These are phyloP conservation scores for Theileria luwenshuni DNA, from an alignment of 169 alveolate genomes.

Conservation along the genomic window DNA sequence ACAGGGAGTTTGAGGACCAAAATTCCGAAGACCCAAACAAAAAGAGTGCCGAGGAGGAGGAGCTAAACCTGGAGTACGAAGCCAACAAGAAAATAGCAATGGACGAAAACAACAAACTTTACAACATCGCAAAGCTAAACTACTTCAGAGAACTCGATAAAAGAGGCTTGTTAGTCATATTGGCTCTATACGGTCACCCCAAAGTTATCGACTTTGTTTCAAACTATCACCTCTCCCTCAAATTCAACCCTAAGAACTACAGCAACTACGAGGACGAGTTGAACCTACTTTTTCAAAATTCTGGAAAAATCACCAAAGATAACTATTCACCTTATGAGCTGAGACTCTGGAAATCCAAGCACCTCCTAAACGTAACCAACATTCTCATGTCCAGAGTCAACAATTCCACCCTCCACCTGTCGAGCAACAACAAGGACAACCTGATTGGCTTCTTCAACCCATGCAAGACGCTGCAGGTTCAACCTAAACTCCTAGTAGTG, in stretches of 20 bases:
- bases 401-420: conserved; percentile 37
- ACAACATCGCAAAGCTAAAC: conserved; percentile 9
- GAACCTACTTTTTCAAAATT: background rate
- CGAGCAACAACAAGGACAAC: conserved; percentile 40
- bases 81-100: background rate
- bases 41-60: background rate
- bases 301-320: background rate
- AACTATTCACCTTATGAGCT: too few species aligned
- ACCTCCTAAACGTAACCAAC: conserved; percentile 60
- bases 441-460: conserved; percentile 68
- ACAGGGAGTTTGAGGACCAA: background rate
- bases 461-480: conserved; percentile 32
- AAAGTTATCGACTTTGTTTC: conserved; percentile 19
- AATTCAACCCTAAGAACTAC: conserved; percentile 25
- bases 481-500: conserved; percentile 44
- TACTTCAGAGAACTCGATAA: conserved; percentile 30
- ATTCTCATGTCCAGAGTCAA: conserved; percentile 63
- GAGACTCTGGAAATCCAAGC: conserved; percentile 5
- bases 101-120: conserved; percentile 13
- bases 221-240: conserved; percentile 7
- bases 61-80: background rate
- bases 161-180: conserved; percentile 46
- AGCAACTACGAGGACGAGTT: background rate
- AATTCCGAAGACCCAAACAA: background rate
- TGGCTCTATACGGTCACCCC: conserved; percentile 70